Percentiles rank a stretch among this genome's conserved stretches.
These are phyloP conservation scores for Nitzschia sp. DNA, from an alignment of 108 stramenopile species.

Conservation along the genomic window DNA sequence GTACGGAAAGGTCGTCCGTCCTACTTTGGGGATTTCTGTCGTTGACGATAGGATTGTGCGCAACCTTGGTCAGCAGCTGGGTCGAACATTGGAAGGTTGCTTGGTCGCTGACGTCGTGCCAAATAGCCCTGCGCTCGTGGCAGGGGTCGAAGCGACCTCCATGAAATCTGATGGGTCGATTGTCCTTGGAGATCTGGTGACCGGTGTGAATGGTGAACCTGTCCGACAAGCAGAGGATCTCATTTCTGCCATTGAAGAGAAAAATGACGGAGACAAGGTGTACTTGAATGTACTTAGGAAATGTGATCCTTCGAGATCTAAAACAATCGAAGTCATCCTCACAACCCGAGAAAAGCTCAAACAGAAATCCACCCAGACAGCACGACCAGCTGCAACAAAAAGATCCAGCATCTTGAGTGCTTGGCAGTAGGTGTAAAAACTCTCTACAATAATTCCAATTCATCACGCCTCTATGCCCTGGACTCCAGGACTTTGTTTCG, in stretches of 20 bases:
- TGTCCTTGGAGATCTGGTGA: constrained; percentile 63
- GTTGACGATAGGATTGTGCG: constrained; percentile 57
- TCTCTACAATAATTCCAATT: neutral
- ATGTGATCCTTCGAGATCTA: constrained; percentile 17
- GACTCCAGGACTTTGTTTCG: too few species aligned
- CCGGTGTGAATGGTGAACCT: constrained; percentile 51
- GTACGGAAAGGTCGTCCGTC: constrained; percentile 72
- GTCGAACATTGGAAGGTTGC: constrained; percentile 53
- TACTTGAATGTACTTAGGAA: constrained; percentile 48
- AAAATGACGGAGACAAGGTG: constrained; percentile 72
- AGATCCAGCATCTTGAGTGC: neutral
- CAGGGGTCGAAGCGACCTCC: constrained; percentile 45
- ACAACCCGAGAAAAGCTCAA: constrained; percentile 10
- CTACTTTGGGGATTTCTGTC: constrained; percentile 81
- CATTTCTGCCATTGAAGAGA: constrained; percentile 69
- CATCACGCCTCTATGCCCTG: neutral
- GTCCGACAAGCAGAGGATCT: constrained; percentile 67
- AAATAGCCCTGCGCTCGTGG: constrained; percentile 46
- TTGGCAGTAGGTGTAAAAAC: neutral
- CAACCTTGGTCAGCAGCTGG: constrained; percentile 49
- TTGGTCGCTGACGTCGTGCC: constrained; percentile 59
- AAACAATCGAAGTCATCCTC: constrained; percentile 17
- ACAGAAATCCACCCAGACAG: neutral
- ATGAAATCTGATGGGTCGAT: constrained; percentile 48
- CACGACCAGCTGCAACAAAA: neutral